These are phyloP conservation scores for Syzygium aqueum DNA, from an alignment of 345 rosid genomes.

Conservation along the genomic window DNA sequence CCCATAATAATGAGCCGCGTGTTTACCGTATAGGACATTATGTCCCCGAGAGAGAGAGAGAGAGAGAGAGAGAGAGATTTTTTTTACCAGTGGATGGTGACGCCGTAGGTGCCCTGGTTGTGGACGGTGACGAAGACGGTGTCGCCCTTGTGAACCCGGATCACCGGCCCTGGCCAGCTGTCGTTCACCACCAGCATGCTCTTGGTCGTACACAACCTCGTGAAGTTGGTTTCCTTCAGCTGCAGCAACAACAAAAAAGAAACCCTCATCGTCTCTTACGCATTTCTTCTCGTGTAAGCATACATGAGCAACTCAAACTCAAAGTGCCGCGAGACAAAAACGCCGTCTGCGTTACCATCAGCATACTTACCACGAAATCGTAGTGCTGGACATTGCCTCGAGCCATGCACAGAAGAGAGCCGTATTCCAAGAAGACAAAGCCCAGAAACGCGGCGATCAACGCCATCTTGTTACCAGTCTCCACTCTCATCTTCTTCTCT, in stretches of 20 bases:
- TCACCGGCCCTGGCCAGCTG: slow-evolving; percentile 18
- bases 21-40: neutral
- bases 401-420: neutral
- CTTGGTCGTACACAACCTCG: slow-evolving; percentile 20
- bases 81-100: slow-evolving; percentile 18
- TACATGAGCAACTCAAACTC: neutral
- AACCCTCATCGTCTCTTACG: neutral
- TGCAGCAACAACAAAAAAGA: slow-evolving; percentile 1
- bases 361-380: slow-evolving; percentile 3
- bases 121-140: slow-evolving; percentile 7
- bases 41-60: neutral
- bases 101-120: slow-evolving; percentile 11
- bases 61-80: no score
- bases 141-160: slow-evolving; percentile 10
- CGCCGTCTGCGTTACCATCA: neutral
- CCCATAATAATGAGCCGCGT: neutral
- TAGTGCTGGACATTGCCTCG: slow-evolving; percentile 2
- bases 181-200: slow-evolving; percentile 25
- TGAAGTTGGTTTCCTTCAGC: slow-evolving; percentile 16
- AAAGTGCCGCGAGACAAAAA: neutral
- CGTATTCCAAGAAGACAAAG: neutral
- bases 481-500: neutral
- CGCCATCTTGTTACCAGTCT: neutral
- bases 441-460: neutral
- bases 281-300: neutral